These are phyloP conservation scores for Chaetomium fimeti DNA, from an alignment of 495 filamentous ascomycete genomes.

Conservation along the genomic window DNA sequence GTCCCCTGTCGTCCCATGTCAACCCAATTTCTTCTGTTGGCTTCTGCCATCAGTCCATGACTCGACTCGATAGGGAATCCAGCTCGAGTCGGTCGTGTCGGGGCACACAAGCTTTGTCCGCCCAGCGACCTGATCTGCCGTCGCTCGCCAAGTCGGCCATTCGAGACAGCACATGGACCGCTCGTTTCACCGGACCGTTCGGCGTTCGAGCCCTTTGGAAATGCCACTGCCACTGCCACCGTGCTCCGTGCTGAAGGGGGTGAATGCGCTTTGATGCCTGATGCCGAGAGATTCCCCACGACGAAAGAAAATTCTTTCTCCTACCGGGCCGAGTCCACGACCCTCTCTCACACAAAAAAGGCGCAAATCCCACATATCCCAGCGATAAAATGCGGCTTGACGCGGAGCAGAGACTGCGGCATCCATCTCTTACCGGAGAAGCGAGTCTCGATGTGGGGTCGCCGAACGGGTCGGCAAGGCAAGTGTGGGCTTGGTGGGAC, in stretches of 20 bases:
- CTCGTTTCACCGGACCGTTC: not conserved
- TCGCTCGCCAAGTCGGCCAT: slow-evolving; percentile 1
- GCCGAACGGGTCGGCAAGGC: not conserved
- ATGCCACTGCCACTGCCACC: too few relatives aligned
- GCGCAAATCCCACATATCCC: not conserved
- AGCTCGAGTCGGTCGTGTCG: not conserved
- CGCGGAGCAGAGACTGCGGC: not conserved
- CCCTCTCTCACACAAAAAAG: not conserved
- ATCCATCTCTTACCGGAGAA: not conserved
- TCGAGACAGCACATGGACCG: slow-evolving; percentile 1
- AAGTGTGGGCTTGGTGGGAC: not conserved
- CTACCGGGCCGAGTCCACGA: not conserved
- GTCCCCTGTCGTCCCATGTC: slow-evolving; percentile 6
- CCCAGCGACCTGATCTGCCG: slow-evolving; percentile 5
- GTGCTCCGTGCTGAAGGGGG: not conserved
- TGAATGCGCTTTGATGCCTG: not conserved
- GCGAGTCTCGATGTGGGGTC: slow-evolving; percentile 6
- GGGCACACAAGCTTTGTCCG: not conserved
- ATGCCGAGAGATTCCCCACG: not conserved
- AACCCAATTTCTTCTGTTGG: not conserved
- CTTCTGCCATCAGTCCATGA: too few relatives aligned
- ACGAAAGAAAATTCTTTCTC: not conserved
- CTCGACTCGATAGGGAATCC: not conserved
- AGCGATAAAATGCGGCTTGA: not conserved
- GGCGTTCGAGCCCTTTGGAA: too few relatives aligned